These are phyloP conservation scores for Penicillium sclerotiorum DNA, from an alignment of 2,329 filamentous ascomycete species.

Conservation along the genomic window DNA sequence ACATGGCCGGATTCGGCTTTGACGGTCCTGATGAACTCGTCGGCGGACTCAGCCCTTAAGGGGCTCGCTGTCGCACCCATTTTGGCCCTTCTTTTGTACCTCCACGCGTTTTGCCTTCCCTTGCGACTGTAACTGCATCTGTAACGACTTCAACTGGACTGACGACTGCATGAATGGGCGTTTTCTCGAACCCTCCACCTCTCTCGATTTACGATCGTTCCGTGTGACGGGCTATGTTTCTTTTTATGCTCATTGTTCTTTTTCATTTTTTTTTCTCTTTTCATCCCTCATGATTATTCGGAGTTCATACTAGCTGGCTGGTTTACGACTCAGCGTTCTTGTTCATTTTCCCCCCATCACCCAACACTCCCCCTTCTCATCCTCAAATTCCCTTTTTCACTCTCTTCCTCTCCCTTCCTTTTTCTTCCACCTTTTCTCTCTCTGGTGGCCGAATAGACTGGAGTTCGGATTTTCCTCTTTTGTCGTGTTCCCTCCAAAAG, in stretches of 20 bases:
- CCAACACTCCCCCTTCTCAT: not conserved
- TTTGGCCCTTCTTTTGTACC: constrained; percentile 5
- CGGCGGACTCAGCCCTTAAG: constrained; percentile 42
- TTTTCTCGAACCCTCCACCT: constrained; percentile 30
- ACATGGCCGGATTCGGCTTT: constrained; percentile 49
- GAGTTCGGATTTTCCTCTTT: constrained; percentile 11
- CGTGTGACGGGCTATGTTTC: constrained; percentile 20
- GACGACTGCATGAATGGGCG: constrained; percentile 46
- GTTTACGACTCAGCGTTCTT: constrained; percentile 35
- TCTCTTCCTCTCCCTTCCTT: not conserved
- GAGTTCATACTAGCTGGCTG: constrained; percentile 39
- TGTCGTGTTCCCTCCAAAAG: constrained; percentile 1
- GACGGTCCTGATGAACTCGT: constrained; percentile 42
- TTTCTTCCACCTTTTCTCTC: constrained; percentile 1
- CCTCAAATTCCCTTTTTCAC: constrained; percentile 1
- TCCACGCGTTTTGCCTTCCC: constrained; percentile 24
- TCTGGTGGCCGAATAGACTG: constrained; percentile 17
- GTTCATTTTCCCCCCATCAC: constrained; percentile 8
- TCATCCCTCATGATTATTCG: constrained; percentile 2
- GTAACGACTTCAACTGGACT: constrained; percentile 45
- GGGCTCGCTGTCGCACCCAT: not conserved
- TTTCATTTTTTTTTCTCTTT: constrained; percentile 11
- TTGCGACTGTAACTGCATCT: constrained; percentile 37
- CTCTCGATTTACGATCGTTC: constrained; percentile 23
- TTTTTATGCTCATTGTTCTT: constrained; percentile 17